These are phyloP conservation scores for Kockiozyma suomiensis DNA, from an alignment of 805 yeast species.

Conservation along the genomic window DNA sequence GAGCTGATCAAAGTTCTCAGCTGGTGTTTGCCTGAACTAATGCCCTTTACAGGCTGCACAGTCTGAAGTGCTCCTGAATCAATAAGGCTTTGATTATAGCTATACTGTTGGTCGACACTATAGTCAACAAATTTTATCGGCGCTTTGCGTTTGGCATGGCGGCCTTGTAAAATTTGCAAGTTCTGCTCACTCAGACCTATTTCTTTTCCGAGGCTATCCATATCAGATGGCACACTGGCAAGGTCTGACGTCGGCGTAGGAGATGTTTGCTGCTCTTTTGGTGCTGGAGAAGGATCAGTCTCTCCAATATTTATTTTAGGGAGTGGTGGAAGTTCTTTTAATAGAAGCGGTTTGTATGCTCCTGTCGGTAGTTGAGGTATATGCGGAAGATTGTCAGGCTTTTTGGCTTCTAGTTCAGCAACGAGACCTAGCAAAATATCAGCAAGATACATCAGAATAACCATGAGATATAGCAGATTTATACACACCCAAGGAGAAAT, in stretches of 20 bases:
- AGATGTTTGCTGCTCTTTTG: background rate
- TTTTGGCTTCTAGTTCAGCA: background rate
- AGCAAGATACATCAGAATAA: no score
- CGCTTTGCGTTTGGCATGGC: conserved; percentile 16
- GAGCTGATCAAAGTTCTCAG: conserved; percentile 38
- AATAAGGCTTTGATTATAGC: conserved; percentile 41
- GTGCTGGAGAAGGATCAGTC: background rate
- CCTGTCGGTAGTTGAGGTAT: conserved; percentile 9
- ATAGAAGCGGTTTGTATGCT: conserved; percentile 10
- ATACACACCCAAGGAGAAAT: background rate
- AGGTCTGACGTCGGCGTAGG: background rate
- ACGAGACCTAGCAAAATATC: conserved; percentile 1
- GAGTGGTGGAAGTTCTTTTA: conserved; percentile 2
- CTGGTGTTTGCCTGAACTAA: conserved; percentile 44
- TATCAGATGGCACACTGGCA: background rate
- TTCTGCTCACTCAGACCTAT: conserved; percentile 17
- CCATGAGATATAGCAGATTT: background rate
- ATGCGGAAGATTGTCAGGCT: background rate
- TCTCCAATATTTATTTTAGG: background rate
- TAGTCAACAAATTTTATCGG: conserved; percentile 43
- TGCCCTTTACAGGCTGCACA: conserved; percentile 38
- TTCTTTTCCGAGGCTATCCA: conserved; percentile 17
- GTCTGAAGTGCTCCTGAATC: conserved; percentile 43
- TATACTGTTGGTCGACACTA: conserved; percentile 46
- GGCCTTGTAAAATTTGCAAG: conserved; percentile 27